Conservation (phyloP, 495 filamentous ascomycete species). For the Xylaria palmicola region DNA sequence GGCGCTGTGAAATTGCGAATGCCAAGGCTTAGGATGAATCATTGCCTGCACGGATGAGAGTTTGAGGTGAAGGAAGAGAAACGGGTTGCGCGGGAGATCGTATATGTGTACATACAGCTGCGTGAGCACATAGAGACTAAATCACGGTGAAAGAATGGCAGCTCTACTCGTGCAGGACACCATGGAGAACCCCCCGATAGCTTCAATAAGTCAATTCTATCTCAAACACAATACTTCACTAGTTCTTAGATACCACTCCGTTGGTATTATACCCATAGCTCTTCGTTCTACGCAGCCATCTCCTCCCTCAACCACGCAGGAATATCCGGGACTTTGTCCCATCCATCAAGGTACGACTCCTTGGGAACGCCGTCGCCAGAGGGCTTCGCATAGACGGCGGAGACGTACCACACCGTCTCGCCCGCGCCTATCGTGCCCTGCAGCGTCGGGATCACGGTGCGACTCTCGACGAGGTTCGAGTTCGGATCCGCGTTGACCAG, state of each 20-base stretch:
- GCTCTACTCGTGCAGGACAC: too few species aligned
- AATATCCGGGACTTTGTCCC: constrained; percentile 53
- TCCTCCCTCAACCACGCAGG: constrained; percentile 55
- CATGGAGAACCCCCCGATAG: too few species aligned
- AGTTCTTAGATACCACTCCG: too few species aligned
- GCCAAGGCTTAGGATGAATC: constrained; percentile 35
- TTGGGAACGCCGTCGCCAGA: constrained; percentile 34
- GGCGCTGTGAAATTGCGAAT: constrained; percentile 60
- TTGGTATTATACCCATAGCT: neutral
- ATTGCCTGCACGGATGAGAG: neutral
- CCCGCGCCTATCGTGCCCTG: constrained; percentile 48
- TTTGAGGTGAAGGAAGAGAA: neutral
- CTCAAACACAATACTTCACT: too few species aligned
- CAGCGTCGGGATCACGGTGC: constrained; percentile 69
- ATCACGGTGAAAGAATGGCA: too few species aligned
- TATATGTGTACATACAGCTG: too few species aligned
- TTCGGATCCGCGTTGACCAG: constrained; percentile 76
- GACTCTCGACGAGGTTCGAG: constrained; percentile 67
- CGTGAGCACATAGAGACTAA: too few species aligned
- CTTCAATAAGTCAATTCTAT: too few species aligned
- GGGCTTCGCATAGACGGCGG: constrained; percentile 52
- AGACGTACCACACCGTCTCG: constrained; percentile 49
- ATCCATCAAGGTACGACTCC: constrained; percentile 50
- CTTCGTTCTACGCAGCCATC: constrained; percentile 29
- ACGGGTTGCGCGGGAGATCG: too few species aligned